Percentiles rank a stretch among this genome's conserved stretches.
These are phyloP conservation scores for Xylariaceae sp. DNA, from an alignment of 2,329 filamentous ascomycete species.

Conservation along the genomic window DNA sequence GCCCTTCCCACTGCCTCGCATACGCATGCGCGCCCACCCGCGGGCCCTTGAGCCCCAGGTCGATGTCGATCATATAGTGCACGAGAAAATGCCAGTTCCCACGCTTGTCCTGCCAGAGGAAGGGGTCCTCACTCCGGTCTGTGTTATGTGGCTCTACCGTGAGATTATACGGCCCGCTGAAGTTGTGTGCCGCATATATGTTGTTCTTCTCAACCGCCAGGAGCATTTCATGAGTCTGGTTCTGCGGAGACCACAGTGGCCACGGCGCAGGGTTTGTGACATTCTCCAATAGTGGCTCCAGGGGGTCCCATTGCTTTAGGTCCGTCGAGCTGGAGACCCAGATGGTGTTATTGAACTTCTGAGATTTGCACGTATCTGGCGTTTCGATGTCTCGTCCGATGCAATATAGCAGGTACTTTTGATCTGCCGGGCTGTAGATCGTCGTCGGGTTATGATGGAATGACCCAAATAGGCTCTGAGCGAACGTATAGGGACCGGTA, in stretches of 20 bases:
- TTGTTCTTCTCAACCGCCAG: constrained; percentile 46
- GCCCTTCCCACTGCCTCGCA: constrained; percentile 30
- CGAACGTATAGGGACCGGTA: constrained; percentile 52
- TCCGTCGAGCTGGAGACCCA: constrained; percentile 42
- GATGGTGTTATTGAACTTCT: constrained; percentile 41
- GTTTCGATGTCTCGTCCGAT: constrained; percentile 48
- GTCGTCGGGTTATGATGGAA: constrained; percentile 56
- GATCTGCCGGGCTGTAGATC: constrained; percentile 52
- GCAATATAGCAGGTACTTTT: constrained; percentile 52
- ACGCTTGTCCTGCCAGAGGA: constrained; percentile 40
- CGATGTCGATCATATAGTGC: constrained; percentile 40
- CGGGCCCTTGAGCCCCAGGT: constrained; percentile 35
- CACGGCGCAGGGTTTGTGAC: constrained; percentile 52
- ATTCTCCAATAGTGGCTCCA: constrained; percentile 29
- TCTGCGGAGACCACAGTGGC: constrained; percentile 43
- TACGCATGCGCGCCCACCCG: constrained; percentile 37
- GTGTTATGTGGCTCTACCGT: constrained; percentile 35
- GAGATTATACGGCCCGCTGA: constrained; percentile 38
- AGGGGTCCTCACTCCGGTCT: constrained; percentile 39
- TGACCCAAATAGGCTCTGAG: constrained; percentile 47
- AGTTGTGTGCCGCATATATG: constrained; percentile 43
- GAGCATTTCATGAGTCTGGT: constrained; percentile 40
- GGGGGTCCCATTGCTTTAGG: constrained; percentile 29
- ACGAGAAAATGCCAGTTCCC: constrained; percentile 41
- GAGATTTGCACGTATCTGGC: constrained; percentile 35